A percentile compares a stretch with the other conserved stretches of the same genome.
Evolutionary conservation across 2,329 filamentous ascomycete species (phyloP).

Genomic region (Aureobasidium mangrovei): DNA sequence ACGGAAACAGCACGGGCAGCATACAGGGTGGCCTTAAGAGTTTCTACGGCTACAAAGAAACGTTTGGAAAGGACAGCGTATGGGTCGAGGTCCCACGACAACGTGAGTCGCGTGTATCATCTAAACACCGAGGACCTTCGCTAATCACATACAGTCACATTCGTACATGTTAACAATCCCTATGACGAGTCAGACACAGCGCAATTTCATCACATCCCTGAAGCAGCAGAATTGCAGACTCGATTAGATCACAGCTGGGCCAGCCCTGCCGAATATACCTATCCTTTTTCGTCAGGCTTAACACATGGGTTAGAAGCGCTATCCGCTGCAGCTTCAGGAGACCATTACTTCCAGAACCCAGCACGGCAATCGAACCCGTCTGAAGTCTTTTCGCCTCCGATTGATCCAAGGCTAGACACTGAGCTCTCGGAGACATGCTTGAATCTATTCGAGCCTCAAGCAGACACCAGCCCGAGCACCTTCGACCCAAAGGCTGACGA

Average conservation of each 20-base stretch:
- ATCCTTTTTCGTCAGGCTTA: slow-evolving; percentile 7
- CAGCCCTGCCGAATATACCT: neutral
- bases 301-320: slow-evolving; percentile 47
- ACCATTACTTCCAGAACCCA: slow-evolving; percentile 22
- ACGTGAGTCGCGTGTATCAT: slow-evolving; percentile 30
- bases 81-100: slow-evolving; percentile 55
- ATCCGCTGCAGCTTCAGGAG: slow-evolving; percentile 42
- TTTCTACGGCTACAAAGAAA: slow-evolving; percentile 60
- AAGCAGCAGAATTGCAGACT: neutral
- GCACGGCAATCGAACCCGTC: slow-evolving; percentile 17
- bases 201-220: neutral
- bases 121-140: neutral
- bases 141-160: slow-evolving; percentile 40
- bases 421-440: slow-evolving; percentile 1
- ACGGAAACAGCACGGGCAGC: slow-evolving; percentile 38
- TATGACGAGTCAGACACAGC: slow-evolving; percentile 41
- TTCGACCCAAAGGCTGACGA: slow-evolving; percentile 31
- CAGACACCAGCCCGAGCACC: neutral
- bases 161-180: slow-evolving; percentile 54
- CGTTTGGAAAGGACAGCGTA: slow-evolving; percentile 51
- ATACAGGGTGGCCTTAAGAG: slow-evolving; percentile 44
- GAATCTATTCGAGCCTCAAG: neutral
- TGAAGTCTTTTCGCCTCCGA: slow-evolving; percentile 28
- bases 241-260: neutral
- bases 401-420: slow-evolving; percentile 34